phyloP scores from a whole-genome alignment of 495 filamentous ascomycete species.

The Penicillium goetzii region DNA sequence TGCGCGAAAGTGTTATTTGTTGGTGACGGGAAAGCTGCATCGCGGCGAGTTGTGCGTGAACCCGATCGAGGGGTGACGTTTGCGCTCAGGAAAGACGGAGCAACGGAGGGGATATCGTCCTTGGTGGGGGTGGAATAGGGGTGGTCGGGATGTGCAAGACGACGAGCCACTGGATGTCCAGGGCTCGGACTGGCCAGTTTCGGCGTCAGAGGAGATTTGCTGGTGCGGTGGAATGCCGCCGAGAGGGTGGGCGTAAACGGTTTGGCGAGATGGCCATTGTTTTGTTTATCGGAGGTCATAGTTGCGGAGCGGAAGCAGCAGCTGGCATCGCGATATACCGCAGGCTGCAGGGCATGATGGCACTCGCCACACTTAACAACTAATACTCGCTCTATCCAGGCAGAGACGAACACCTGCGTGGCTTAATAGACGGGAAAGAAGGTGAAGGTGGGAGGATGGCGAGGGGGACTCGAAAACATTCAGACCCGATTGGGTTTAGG shows the following conservation, averaged over 20 bases:
- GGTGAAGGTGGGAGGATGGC: conserved; percentile 20
- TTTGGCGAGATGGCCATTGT: conserved; percentile 49
- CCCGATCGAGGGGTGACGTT: conserved; percentile 77
- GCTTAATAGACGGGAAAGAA: conserved; percentile 16
- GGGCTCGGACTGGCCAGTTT: conserved; percentile 49
- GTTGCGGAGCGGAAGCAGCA: conserved; percentile 40
- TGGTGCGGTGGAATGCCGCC: conserved; percentile 46
- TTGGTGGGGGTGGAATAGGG: conserved; percentile 38
- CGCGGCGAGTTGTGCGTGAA: conserved; percentile 65
- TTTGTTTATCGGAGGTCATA: conserved; percentile 61
- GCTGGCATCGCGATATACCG: conserved; percentile 48
- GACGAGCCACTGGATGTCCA: conserved; percentile 38
- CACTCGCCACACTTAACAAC: conserved; percentile 26
- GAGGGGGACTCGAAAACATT: conserved; percentile 30
- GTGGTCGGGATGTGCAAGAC: conserved; percentile 43
- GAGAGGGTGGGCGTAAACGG: conserved; percentile 56
- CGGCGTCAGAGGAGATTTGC: conserved; percentile 53
- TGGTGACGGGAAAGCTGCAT: conserved; percentile 65
- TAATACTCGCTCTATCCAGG: not conserved
- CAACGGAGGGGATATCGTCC: conserved; percentile 48
- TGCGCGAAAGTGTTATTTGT: conserved; percentile 53
- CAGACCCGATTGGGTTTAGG: conserved; percentile 33
- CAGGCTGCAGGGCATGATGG: conserved; percentile 45
- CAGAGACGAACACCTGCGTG: conserved; percentile 11
- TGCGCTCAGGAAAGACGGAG: conserved; percentile 59